These are phyloP conservation scores for Penicillium sp. DNA, from an alignment of 2,329 filamentous ascomycete species.

Conservation along the genomic window DNA sequence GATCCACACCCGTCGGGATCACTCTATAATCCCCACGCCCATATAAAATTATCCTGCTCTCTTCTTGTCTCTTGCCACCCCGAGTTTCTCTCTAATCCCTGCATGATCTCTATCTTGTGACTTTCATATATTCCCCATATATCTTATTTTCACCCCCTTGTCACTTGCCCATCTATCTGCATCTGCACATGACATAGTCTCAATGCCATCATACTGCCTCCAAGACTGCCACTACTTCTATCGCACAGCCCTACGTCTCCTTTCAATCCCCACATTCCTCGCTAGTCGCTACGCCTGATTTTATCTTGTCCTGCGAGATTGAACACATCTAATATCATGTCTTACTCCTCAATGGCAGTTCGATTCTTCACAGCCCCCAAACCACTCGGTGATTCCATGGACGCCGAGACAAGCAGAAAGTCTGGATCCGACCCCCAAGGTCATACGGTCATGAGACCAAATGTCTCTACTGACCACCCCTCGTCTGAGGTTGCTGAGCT, in stretches of 20 bases:
- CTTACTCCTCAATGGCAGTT: slow-evolving; percentile 55
- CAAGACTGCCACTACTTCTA: slow-evolving; percentile 92
- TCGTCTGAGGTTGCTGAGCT: slow-evolving; percentile 7
- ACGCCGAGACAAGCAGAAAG: slow-evolving; percentile 22
- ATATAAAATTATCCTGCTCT: slow-evolving; percentile 4
- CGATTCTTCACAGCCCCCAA: slow-evolving; percentile 63
- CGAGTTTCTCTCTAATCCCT: background rate
- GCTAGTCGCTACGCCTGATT: slow-evolving; percentile 60
- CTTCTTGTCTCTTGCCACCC: background rate
- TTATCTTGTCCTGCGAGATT: background rate
- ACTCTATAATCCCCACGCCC: background rate
- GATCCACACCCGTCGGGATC: background rate
- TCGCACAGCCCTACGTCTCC: slow-evolving; percentile 75
- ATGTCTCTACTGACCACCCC: slow-evolving; percentile 9
- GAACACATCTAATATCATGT: slow-evolving; percentile 47
- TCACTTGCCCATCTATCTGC: slow-evolving; percentile 7
- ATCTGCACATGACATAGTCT: slow-evolving; percentile 37
- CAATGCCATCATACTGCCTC: slow-evolving; percentile 70
- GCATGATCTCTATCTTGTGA: background rate
- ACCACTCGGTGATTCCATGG: slow-evolving; percentile 63
- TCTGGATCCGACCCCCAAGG: slow-evolving; percentile 7
- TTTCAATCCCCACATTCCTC: slow-evolving; percentile 71
- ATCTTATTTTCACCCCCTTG: background rate
- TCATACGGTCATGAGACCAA: slow-evolving; percentile 22
- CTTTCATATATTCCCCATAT: background rate